Base-by-base conservation (phyloP, 495 filamentous ascomycete species). In the Filosporella fistucella region DNA sequence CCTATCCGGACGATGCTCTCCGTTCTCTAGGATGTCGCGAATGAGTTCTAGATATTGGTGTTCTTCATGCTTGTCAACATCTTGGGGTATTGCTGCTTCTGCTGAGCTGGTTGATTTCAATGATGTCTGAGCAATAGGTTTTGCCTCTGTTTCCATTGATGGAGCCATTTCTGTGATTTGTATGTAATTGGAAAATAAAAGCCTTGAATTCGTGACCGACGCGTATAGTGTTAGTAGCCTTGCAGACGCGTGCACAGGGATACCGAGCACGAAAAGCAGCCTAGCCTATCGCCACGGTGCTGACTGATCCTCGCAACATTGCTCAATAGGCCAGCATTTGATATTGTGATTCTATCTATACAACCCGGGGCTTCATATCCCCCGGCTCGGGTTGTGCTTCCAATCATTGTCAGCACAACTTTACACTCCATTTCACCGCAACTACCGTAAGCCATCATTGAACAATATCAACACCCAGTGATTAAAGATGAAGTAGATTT, bases 1-100 rank as follows among this genome's bases (percentile, higher is more conserved):
- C 78, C 85, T 72, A 61, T 96, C 89, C 22, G 87, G 86, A 7
- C 88, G 79, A 64, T 85, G 79, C 61, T 94, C 89, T 51, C 90
- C 90, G 30, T 78, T 62, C 18, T 74, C 63, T 18, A 95, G 74
- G 58, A 95, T 91, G 51, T 77, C 69, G 47, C 77, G 84, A 58
- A 94, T 84, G 25, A 94, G 70, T 51, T 82, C 71, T 45, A 89
- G 78, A 62, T 89, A 89, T 62, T 89, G 85, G 60, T 85, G 63
- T 66, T 91, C 86, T 63, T 88, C 82, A 55, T 88, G 84, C 16
- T 34, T 43, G 16, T 39, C 37, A 7, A 29, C 4, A 20, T 55
- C 39, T 29, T 56, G 55, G 43, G 63, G 22, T 44, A 56, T 13
- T 23, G 41, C 2, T 17, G 25, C 2, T 25, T 32, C 9, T n/a